A percentile compares a stretch with the other conserved stretches of the same genome.
phyloP scores from a whole-genome alignment of 345 rosid genomes.

The Salix arbutifolia region DNA sequence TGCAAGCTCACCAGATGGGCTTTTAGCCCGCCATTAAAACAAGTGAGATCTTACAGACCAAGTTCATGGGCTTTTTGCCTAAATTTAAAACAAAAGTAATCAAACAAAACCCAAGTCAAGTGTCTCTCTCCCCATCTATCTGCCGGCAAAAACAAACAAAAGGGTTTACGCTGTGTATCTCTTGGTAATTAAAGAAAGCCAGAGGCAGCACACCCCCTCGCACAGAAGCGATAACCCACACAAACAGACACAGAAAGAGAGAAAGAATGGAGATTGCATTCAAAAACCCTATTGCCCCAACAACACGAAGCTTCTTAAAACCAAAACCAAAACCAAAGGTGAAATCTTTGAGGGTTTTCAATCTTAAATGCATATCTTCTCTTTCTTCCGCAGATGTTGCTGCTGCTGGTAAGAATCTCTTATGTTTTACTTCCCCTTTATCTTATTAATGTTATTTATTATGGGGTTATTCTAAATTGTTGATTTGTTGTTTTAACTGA shows the following conservation, averaged over 20 bases:
- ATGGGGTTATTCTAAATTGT: background rate
- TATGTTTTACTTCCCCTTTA: background rate
- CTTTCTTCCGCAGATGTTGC: slow-evolving; percentile 38
- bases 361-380: slow-evolving; percentile 50
- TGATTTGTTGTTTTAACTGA: background rate
- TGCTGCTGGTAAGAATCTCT: slow-evolving; percentile 40
- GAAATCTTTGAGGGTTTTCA: slow-evolving; percentile 20
- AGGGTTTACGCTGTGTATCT: background rate
- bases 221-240: background rate
- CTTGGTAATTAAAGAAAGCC: background rate
- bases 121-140: background rate
- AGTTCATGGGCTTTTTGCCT: background rate
- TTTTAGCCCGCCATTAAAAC: no score
- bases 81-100: no score
- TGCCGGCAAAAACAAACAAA: background rate
- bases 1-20: no score
- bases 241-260: background rate
- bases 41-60: no score
- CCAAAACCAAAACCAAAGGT: background rate
- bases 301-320: background rate
- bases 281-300: background rate
- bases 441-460: background rate
- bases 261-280: slow-evolving; percentile 9
- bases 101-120: background rate
- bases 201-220: background rate